Evolutionary conservation across 495 filamentous ascomycete genomes (phyloP), one percentile per base, ranked within the genome.

Genomic region (Xylaria nigripes): DNA sequence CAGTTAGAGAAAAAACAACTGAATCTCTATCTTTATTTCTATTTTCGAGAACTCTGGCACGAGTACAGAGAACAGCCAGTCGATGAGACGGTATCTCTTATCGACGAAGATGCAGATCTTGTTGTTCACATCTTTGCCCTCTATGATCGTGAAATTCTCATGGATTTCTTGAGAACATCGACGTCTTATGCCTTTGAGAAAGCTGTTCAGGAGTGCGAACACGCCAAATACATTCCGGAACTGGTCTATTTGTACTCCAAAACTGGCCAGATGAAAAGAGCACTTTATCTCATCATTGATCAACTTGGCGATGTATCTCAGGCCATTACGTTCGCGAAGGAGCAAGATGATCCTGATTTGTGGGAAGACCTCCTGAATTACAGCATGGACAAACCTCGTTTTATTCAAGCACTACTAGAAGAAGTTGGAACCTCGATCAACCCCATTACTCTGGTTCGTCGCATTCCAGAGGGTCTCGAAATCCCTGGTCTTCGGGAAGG

Each of bases 341-440:
- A 89, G 44, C 90, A 96, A 65, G 80, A 90, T 54, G 92, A 97
- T 55, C 81, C 82, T 0, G 87, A 92, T 59, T 78, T 98, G 0
- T 98, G 93, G 93, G 85, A 95, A 57, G 93, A 98, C 61, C 78
- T 98, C 9, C 82, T 98, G 19, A 81, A 90, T 54, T 96, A 96
- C 72, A 86, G 82, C 21, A 97, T 98, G 94, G 89, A 95, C 68
- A 95, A 95, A 59, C 93, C 93, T 0, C 79, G 79, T 13, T 98
- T 98, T 72, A 96, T 98, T 52, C 84, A 89, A 16, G 94, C 87
- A 2, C 73, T 98, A 7, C 80, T 98, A 2, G 89, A 96, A 57
- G 89, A 96, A 68, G 91, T 94, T 5, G 93, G 94, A 12, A 96
- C 90, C 3, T 80, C 88, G 3, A 91, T 97, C 48, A 83, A 96